A percentile compares a stretch with the other conserved stretches of the same genome.
Evolutionary conservation across 305 asterid species (phyloP).

Genomic region (Plantago lanceolata): DNA sequence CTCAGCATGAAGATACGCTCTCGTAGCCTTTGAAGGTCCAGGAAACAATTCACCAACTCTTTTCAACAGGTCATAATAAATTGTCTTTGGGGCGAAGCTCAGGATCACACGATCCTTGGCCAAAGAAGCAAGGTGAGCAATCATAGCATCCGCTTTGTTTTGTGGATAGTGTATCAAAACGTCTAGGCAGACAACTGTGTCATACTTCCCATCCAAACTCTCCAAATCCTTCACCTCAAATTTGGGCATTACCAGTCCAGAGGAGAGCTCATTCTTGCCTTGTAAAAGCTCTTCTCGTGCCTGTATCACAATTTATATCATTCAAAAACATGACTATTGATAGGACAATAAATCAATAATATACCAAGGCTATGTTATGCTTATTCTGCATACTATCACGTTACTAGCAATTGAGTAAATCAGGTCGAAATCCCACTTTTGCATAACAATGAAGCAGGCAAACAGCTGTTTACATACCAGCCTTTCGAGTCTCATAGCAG

Average conservation of each 20-base stretch:
- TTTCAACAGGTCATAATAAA: slow-evolving; percentile 71
- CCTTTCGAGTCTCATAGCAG: too few species aligned
- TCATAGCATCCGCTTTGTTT: slow-evolving; percentile 85
- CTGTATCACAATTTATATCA: slow-evolving; percentile 33
- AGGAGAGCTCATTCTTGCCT: slow-evolving; percentile 45
- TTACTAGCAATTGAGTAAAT: too few species aligned
- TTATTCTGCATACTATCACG: too few species aligned
- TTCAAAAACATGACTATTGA: not conserved
- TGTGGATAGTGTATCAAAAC: slow-evolving; percentile 97
- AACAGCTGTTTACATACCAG: too few species aligned
- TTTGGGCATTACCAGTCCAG: slow-evolving; percentile 55
- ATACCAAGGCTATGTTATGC: not conserved
- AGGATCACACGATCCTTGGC: slow-evolving; percentile 76
- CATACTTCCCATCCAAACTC: slow-evolving; percentile 77
- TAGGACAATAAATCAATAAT: not conserved
- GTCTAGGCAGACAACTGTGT: slow-evolving; percentile 84
- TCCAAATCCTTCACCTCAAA: slow-evolving; percentile 84
- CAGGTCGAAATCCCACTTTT: too few species aligned
- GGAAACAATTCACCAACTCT: slow-evolving; percentile 91
- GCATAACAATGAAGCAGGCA: too few species aligned
- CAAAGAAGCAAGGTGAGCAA: slow-evolving; percentile 83
- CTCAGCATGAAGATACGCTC: slow-evolving; percentile 94
- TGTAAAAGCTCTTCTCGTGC: slow-evolving; percentile 64
- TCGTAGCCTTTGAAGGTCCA: slow-evolving; percentile 97
- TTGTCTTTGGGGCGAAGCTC: slow-evolving; percentile 88